Evolutionary conservation across 768 basidiomycete genomes (phyloP), one percentile per base, ranked within the genome.

Genomic region (Butyriboletus loyo): DNA sequence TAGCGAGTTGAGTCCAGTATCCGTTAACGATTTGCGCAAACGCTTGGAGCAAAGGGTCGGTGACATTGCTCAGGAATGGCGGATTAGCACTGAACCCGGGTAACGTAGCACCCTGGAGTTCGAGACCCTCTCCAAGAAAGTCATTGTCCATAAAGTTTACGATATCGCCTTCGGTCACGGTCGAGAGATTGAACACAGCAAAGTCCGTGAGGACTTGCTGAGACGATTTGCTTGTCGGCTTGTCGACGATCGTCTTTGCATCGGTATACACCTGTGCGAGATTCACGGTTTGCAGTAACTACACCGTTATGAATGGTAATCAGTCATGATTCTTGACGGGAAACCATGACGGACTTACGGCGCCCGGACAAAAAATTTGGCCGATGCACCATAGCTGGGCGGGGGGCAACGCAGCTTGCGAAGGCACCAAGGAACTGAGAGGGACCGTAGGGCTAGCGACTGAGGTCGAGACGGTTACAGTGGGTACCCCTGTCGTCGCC

Each of bases 161-260:
- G 36, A 95, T 72, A 36, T 78, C 68, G 4, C 82, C 84, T 54
- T 85, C 83, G 0, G 89, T 91, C 24, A 79, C 69, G 37, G 62
- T 72, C 0, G 73, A 60, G 34, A 66, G 32, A 51, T 67, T 55
- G 68, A 71, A 61, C 39, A 70, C 69, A 7, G 70, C 65, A 60
- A 92, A 97, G 57, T 87, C 87, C 1, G 79, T 68, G 43, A 94
- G 73, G 14, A 93, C 91, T 46, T 76, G 73, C 59, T 84, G 81
- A 1, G 85, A 64, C 0, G 78, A 68, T 59, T 85, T 83, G 63
- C 74, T 77, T 1, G 93, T 96, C 3, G 93, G 93, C 77, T 94
- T 75, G 76, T 96, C 94, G 8, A 89, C 88, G 66, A 96, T 85
- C 0, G 90, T 94, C 72, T 97, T 96, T 41, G 85, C 83, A 68